Percentiles rank a stretch among this genome's conserved stretches.
Evolutionary conservation across 257 asterid genomes (phyloP).

Genomic region (Capsicum pubescens): DNA sequence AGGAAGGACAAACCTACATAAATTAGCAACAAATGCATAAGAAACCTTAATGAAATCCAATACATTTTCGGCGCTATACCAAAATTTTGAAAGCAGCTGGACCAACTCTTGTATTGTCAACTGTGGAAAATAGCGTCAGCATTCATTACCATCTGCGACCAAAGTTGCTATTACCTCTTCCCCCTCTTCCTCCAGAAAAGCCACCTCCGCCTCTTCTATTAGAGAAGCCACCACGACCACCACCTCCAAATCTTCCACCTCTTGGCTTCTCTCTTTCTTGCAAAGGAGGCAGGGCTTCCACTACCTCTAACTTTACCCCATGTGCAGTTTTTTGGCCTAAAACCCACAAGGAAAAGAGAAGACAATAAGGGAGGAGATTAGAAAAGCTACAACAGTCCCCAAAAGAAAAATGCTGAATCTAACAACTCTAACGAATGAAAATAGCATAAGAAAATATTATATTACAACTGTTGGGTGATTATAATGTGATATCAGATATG

Average conservation of each 20-base stretch:
- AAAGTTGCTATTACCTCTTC: conserved; percentile 45
- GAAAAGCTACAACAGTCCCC: neutral
- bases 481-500: neutral
- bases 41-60: neutral
- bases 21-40: neutral
- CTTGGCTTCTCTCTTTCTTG: conserved; percentile 71
- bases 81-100: neutral
- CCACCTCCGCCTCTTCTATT: conserved; percentile 47
- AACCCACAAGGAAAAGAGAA: conserved; percentile 12
- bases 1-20: neutral
- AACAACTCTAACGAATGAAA: neutral
- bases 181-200: conserved; percentile 40
- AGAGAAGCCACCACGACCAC: conserved; percentile 58
- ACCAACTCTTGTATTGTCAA: conserved; percentile 13
- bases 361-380: neutral
- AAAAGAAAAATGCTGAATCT: neutral
- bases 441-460: neutral
- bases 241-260: conserved; percentile 56
- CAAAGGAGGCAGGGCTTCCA: conserved; percentile 63
- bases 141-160: conserved; percentile 60
- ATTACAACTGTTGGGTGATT: neutral
- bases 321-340: conserved; percentile 68
- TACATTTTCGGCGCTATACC: neutral
- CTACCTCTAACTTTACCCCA: conserved; percentile 69
- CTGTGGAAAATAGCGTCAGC: neutral